Percentiles rank a stretch among this genome's conserved stretches.
Conservation (phyloP, 2,329 filamentous ascomycete genomes). For the Acrocalymma vagum region DNA sequence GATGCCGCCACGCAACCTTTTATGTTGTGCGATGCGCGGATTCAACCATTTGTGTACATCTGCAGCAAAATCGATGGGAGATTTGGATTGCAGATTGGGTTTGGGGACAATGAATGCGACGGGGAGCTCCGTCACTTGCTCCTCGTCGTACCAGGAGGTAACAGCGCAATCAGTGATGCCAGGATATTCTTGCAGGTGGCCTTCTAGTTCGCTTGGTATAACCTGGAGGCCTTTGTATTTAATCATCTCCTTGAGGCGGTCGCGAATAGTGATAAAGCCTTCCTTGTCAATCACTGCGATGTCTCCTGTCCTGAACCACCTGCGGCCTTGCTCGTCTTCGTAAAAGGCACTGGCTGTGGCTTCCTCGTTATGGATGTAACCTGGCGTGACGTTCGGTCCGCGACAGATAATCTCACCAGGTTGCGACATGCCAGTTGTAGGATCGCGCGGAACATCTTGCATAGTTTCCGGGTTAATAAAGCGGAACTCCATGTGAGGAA, state of each 20-base stretch:
- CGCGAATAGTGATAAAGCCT: constrained; percentile 40
- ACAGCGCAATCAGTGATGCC: constrained; percentile 36
- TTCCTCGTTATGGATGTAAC: constrained; percentile 77
- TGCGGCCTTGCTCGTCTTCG: too few relatives aligned
- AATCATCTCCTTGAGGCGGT: constrained; percentile 41
- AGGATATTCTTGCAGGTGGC: constrained; percentile 33
- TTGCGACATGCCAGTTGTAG: constrained; percentile 77
- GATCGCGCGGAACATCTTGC: constrained; percentile 79
- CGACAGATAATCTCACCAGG: constrained; percentile 65
- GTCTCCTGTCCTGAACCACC: constrained; percentile 40
- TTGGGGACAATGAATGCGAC: constrained; percentile 36
- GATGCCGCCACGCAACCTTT: constrained; percentile 40
- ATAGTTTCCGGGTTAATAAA: constrained; percentile 55
- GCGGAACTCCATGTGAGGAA: not conserved
- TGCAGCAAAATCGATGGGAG: constrained; percentile 20
- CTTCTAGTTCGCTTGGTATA: constrained; percentile 37
- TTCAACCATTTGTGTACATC: constrained; percentile 25
- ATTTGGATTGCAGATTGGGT: constrained; percentile 22
- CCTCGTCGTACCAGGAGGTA: constrained; percentile 33
- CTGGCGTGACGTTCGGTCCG: constrained; percentile 81
- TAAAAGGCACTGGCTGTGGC: constrained; percentile 76
- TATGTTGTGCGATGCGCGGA: constrained; percentile 36
- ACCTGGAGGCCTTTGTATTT: constrained; percentile 43
- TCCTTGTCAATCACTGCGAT: constrained; percentile 34
- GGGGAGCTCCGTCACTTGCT: constrained; percentile 37